Evolutionary conservation across 768 basidiomycete species (phyloP).

Genomic region (Thelephora aurantiotincta): DNA sequence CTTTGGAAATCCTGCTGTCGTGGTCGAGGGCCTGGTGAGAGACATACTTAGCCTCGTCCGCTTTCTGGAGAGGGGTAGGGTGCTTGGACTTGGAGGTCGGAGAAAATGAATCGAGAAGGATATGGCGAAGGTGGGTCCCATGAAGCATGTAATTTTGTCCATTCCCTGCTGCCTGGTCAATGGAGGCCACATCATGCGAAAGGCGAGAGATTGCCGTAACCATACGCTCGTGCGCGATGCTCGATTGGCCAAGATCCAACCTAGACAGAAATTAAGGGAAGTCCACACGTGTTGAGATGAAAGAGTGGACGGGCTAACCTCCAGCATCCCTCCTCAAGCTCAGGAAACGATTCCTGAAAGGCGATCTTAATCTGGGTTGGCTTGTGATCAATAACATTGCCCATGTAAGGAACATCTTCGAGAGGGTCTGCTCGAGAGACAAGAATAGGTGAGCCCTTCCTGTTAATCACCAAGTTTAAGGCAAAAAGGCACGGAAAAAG

Average conservation of each 20-base stretch:
- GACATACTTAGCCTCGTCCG: conserved; percentile 25
- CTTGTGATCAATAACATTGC: conserved; percentile 36
- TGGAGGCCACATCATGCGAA: conserved; percentile 31
- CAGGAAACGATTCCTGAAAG: conserved; percentile 35
- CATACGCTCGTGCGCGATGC: conserved; percentile 58
- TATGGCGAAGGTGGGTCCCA: conserved; percentile 63
- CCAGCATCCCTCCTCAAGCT: conserved; percentile 34
- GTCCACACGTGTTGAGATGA: neutral
- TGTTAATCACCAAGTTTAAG: conserved; percentile 15
- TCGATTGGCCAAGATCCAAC: conserved; percentile 57
- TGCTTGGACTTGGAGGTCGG: conserved; percentile 20
- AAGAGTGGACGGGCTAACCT: conserved; percentile 12
- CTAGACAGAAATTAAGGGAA: conserved; percentile 11
- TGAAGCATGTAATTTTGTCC: conserved; percentile 31
- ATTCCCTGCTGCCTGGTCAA: conserved; percentile 11
- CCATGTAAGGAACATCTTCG: conserved; percentile 34
- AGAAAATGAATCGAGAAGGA: conserved; percentile 35
- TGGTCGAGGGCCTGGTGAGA: conserved; percentile 25
- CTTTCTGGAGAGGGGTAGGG: conserved; percentile 22
- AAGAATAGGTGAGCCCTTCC: conserved; percentile 57
- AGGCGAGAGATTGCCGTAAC: conserved; percentile 45
- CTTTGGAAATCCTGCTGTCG: conserved; percentile 12
- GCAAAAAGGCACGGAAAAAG: neutral
- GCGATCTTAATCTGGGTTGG: conserved; percentile 40
- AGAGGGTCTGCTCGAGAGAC: conserved; percentile 52